A percentile compares a stretch with the other conserved stretches of the same genome.
phyloP scores from a whole-genome alignment of 495 filamentous ascomycete species.

The Neurospora sp. region DNA sequence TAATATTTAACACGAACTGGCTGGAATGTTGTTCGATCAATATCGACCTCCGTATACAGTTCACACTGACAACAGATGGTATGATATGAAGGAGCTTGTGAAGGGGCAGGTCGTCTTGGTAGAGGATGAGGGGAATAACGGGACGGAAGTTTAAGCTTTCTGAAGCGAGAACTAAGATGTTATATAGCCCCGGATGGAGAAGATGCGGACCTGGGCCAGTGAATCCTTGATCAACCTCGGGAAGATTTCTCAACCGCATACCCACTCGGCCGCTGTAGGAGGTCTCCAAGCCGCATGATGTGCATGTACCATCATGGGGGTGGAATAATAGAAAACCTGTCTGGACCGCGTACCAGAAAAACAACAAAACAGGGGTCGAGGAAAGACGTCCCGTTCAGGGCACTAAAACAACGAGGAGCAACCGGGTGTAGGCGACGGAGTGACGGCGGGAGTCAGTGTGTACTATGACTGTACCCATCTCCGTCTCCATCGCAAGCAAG shows the following conservation, averaged over 20 bases:
- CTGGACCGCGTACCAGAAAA: neutral
- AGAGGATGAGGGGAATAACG: neutral
- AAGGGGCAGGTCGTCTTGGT: neutral
- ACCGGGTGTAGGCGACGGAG: neutral
- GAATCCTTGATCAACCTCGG: neutral
- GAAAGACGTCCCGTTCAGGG: slow-evolving; percentile 1
- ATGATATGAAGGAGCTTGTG: neutral
- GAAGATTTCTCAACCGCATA: neutral
- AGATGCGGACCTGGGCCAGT: neutral
- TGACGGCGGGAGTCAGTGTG: neutral
- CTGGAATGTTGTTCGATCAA: neutral
- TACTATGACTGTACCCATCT: neutral
- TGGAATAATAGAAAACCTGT: slow-evolving; percentile 2
- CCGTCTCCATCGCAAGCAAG: neutral
- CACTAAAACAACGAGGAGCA: neutral
- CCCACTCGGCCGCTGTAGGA: neutral
- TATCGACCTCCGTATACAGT: neutral
- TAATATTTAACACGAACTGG: neutral
- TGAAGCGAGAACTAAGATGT: neutral
- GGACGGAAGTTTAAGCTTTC: neutral
- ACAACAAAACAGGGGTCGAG: neutral
- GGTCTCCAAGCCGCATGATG: slow-evolving; percentile 11
- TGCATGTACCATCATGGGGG: slow-evolving; percentile 7
- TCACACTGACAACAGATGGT: neutral
- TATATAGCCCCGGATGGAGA: neutral